Conservation (phyloP, 2,329 filamentous ascomycete genomes). For the Colletotrichum eremochloae region DNA sequence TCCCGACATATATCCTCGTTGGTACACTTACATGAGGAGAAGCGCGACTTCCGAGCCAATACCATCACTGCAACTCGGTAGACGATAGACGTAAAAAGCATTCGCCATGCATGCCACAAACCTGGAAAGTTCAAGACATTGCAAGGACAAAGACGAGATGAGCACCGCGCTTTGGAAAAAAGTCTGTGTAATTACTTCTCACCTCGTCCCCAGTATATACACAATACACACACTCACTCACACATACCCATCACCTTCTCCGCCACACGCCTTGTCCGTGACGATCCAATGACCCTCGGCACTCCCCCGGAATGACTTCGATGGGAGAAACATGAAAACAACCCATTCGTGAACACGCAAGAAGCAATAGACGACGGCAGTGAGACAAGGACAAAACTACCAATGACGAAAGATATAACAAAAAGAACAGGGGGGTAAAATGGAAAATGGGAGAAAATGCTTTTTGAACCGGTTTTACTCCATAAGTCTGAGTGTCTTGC, state of each 20-base stretch:
- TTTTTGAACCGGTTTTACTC: constrained; percentile 42
- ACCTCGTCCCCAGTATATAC: constrained; percentile 38
- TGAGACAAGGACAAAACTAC: constrained; percentile 3
- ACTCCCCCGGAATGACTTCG: background rate
- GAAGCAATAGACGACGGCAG: background rate
- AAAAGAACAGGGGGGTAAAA: background rate
- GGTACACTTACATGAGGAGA: background rate
- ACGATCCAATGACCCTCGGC: constrained; percentile 6
- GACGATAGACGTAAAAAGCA: background rate
- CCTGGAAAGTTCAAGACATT: background rate
- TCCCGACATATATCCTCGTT: too few species aligned
- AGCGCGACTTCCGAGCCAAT: background rate
- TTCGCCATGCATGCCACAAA: background rate
- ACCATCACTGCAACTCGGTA: background rate
- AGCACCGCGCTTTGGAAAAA: constrained; percentile 17
- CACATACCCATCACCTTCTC: background rate
- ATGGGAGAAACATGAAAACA: background rate
- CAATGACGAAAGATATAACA: background rate
- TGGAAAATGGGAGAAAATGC: constrained; percentile 23
- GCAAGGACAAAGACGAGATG: background rate
- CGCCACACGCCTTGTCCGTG: background rate
- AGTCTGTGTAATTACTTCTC: constrained; percentile 36
- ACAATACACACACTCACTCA: constrained; percentile 19
- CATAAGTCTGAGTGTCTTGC: constrained; percentile 38
- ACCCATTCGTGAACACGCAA: constrained; percentile 3